Percentiles rank a stretch among this genome's conserved stretches.
Conservation (phyloP, 2,329 filamentous ascomycete species). For the Knufia petricola region DNA sequence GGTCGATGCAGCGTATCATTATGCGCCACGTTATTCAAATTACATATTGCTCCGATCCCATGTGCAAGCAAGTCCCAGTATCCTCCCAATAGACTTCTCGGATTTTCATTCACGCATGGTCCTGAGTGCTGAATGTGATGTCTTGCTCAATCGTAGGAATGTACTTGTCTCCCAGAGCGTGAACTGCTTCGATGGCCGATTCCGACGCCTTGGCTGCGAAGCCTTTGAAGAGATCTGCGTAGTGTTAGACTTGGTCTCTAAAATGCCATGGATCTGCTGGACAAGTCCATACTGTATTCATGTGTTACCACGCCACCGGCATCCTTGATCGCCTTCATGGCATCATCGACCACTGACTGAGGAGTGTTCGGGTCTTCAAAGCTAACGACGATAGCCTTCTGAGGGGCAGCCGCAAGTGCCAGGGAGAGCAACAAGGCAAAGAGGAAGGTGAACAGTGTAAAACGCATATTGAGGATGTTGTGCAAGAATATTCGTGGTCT, state of each 20-base stretch:
- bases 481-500: neutral
- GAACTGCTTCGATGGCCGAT: constrained; percentile 58
- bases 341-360: constrained; percentile 56
- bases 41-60: neutral
- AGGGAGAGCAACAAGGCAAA: constrained; percentile 50
- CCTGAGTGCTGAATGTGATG: constrained; percentile 46
- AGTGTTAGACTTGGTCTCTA: constrained; percentile 26
- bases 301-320: constrained; percentile 72
- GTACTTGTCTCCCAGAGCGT: constrained; percentile 51
- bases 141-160: constrained; percentile 68
- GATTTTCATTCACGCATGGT: neutral
- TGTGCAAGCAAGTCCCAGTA: too few species aligned
- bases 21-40: neutral
- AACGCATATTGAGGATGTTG: constrained; percentile 50
- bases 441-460: constrained; percentile 48
- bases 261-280: constrained; percentile 3
- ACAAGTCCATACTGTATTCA: constrained; percentile 57
- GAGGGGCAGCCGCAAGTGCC: constrained; percentile 48
- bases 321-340: constrained; percentile 59
- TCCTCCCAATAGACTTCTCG: neutral
- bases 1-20: too few species aligned
- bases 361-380: constrained; percentile 57
- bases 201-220: constrained; percentile 67
- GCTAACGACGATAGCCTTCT: constrained; percentile 68
- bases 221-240: constrained; percentile 47